phyloP scores from a whole-genome alignment of 2,329 filamentous ascomycete species.

The Orbilia blumenaviensis region DNA sequence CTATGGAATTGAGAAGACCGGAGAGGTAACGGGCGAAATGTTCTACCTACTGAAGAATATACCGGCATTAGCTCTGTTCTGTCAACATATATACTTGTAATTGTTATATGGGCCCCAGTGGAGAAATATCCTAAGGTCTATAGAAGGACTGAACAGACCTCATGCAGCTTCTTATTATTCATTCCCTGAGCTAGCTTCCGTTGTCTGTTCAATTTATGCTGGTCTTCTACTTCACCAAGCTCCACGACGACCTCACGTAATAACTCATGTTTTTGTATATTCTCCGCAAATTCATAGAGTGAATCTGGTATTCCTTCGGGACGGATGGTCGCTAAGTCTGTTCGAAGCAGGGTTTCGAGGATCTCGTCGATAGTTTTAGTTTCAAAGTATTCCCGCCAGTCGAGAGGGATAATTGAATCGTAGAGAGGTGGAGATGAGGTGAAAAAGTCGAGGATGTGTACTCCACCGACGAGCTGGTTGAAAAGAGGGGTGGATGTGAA shows the following conservation, averaged over 20 bases:
- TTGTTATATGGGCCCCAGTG: too few species aligned
- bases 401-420: slow-evolving; percentile 74
- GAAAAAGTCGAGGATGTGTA: slow-evolving; percentile 96
- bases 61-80: neutral
- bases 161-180: slow-evolving; percentile 94
- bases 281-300: slow-evolving; percentile 53
- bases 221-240: slow-evolving; percentile 22
- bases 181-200: slow-evolving; percentile 82
- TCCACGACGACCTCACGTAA: slow-evolving; percentile 51
- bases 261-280: slow-evolving; percentile 54
- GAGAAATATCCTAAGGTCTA: too few species aligned
- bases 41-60: slow-evolving; percentile 59
- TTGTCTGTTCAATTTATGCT: slow-evolving; percentile 71
- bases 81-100: too few species aligned
- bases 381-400: slow-evolving; percentile 84
- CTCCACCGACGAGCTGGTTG: slow-evolving; percentile 91
- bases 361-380: slow-evolving; percentile 76
- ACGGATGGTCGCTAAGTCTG: slow-evolving; percentile 66
- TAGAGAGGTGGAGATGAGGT: slow-evolving; percentile 81
- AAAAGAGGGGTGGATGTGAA: slow-evolving; percentile 80
- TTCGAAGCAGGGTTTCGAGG: slow-evolving; percentile 79
- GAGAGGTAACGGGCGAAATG: slow-evolving; percentile 80
- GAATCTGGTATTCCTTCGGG: slow-evolving; percentile 64
- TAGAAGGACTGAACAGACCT: slow-evolving; percentile 77
- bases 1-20: slow-evolving; percentile 19